These are phyloP conservation scores for Stagonosporopsis vannaccii DNA, from an alignment of 2,329 filamentous ascomycete species.

Conservation along the genomic window DNA sequence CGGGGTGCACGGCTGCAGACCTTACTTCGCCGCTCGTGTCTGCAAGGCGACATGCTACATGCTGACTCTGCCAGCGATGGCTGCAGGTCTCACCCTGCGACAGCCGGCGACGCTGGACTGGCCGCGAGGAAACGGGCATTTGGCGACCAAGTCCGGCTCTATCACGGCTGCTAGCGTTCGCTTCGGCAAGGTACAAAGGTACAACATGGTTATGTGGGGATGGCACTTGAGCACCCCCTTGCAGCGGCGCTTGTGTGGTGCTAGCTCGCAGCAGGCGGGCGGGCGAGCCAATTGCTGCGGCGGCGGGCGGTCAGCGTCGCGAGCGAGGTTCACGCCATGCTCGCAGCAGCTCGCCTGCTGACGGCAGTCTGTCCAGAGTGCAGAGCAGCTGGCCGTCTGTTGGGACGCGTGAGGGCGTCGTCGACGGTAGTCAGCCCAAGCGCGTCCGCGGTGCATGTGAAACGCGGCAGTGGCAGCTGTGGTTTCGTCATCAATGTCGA, in stretches of 20 bases:
- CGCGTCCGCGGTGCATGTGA: constrained; percentile 37
- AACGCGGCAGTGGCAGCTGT: constrained; percentile 36
- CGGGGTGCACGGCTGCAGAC: neutral
- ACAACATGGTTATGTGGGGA: constrained; percentile 41
- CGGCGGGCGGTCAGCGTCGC: constrained; percentile 26
- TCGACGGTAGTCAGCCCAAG: constrained; percentile 20
- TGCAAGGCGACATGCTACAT: constrained; percentile 11
- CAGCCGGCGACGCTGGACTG: constrained; percentile 1
- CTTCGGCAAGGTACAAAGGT: constrained; percentile 52
- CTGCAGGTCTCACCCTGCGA: constrained; percentile 19
- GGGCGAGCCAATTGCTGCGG: constrained; percentile 34
- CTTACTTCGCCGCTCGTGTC: constrained; percentile 8
- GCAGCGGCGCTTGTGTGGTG: constrained; percentile 40
- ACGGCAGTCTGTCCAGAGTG: constrained; percentile 23
- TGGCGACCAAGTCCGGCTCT: constrained; percentile 20
- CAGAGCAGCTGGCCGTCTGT: constrained; percentile 18
- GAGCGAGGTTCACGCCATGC: constrained; percentile 19
- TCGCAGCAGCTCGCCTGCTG: constrained; percentile 24
- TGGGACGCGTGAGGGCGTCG: constrained; percentile 11
- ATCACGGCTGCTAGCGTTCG: constrained; percentile 44
- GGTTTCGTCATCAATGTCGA: constrained; percentile 21
- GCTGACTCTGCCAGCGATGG: constrained; percentile 5
- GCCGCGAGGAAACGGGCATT: neutral
- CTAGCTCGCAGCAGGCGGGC: constrained; percentile 39
- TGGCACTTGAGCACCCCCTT: constrained; percentile 45